Conservation (phyloP, 331 rosid species). For the Rhamnella rubrinervis region DNA sequence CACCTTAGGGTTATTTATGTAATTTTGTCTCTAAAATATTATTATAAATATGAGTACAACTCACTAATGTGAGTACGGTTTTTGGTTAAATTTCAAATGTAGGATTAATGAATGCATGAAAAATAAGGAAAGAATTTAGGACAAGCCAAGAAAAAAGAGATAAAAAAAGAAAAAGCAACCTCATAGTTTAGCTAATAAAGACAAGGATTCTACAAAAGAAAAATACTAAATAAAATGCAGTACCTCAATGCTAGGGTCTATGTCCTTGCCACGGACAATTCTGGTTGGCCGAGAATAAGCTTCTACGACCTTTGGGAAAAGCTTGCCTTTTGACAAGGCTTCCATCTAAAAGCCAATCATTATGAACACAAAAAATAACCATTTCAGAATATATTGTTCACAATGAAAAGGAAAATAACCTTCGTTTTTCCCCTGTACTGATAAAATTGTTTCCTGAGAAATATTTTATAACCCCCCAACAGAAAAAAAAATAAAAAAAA, state of each 20-base stretch:
- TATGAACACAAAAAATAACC: conserved; percentile 6
- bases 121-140: too few species aligned
- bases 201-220: not conserved
- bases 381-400: too few species aligned
- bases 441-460: too few species aligned
- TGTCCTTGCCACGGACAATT: conserved; percentile 89
- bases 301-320: conserved; percentile 78
- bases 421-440: not conserved
- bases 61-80: too few species aligned
- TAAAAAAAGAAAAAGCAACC: not conserved
- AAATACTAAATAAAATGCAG: too few species aligned
- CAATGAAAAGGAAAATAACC: not conserved
- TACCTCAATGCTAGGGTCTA: conserved; percentile 57
- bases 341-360: conserved; percentile 66
- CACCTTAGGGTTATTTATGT: too few species aligned
- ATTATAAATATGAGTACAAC: too few species aligned
- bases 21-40: too few species aligned
- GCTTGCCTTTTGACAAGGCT: conserved; percentile 60
- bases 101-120: too few species aligned
- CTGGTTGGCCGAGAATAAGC: conserved; percentile 96
- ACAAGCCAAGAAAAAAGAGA: not conserved
- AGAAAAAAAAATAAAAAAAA: too few species aligned
- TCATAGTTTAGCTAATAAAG: not conserved
- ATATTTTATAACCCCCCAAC: too few species aligned
- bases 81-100: too few species aligned